phyloP scores from a whole-genome alignment of 2,329 filamentous ascomycete genomes.

The Trichoderma gracile region DNA sequence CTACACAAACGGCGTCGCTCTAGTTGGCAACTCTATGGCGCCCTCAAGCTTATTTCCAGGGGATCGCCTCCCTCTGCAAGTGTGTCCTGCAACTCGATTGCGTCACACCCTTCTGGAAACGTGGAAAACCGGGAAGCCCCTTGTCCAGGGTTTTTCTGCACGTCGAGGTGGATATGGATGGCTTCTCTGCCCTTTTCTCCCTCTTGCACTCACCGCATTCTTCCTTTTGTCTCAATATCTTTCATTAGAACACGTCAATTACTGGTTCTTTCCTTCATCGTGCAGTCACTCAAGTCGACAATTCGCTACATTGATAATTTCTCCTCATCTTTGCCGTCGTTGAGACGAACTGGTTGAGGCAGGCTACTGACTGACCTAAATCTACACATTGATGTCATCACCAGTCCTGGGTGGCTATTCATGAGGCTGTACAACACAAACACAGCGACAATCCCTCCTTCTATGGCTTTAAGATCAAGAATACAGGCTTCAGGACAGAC shows the following conservation, averaged over 20 bases:
- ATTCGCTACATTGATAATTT: background rate
- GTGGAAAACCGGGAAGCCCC: background rate
- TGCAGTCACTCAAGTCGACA: background rate
- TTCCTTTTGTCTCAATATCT: background rate
- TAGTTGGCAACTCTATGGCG: too few relatives aligned
- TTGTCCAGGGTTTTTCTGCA: background rate
- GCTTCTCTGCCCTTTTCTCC: background rate
- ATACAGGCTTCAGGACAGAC: too few relatives aligned
- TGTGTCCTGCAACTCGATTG: constrained; percentile 18
- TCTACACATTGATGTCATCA: constrained; percentile 5
- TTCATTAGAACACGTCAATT: too few relatives aligned
- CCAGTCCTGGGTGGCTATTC: background rate
- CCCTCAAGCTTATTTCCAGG: background rate
- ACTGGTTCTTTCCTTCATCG: too few relatives aligned
- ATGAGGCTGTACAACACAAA: background rate
- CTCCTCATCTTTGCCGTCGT: background rate
- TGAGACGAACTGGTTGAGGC: background rate
- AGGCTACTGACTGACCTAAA: background rate
- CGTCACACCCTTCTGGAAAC: constrained; percentile 12
- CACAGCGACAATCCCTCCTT: background rate
- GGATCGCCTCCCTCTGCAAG: background rate
- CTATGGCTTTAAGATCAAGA: background rate
- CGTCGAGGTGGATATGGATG: background rate
- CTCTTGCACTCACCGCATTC: constrained; percentile 14
- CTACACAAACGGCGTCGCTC: too few relatives aligned